Conservation (phyloP, 306 rosid genomes). For the Lathyrus tuberosus region DNA sequence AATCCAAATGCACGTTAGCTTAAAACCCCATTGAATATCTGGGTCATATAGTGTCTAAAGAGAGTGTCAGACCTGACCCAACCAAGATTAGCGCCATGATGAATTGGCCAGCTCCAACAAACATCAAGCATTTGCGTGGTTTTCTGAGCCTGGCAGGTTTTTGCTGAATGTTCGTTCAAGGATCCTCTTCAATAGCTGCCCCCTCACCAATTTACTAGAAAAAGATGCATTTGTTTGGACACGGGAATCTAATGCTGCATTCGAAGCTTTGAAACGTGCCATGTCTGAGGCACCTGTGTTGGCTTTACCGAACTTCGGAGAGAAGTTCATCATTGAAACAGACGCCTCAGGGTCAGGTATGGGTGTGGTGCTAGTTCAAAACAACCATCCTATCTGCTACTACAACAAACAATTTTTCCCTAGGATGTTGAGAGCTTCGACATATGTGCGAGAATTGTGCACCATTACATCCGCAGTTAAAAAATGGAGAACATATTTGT, state of each 20-base stretch:
- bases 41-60: neutral
- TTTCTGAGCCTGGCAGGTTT: neutral
- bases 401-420: neutral
- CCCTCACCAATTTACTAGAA: no score
- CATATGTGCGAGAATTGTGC: neutral
- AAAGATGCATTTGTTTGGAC: no score
- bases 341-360: neutral
- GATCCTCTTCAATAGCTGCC: no score
- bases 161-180: neutral
- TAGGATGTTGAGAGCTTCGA: neutral
- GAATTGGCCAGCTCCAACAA: neutral
- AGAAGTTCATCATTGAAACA: no score
- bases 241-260: no score
- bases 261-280: no score
- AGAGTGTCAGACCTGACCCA: neutral
- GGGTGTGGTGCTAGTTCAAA: neutral
- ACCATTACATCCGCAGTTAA: neutral
- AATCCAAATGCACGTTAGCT: neutral
- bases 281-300: no score
- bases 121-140: neutral
- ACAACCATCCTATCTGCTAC: neutral
- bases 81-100: neutral
- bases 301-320: no score
- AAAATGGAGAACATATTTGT: neutral
- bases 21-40: neutral